phyloP scores from a whole-genome alignment of 2,329 filamentous ascomycete genomes.

The Pseudopithomyces maydicus region DNA sequence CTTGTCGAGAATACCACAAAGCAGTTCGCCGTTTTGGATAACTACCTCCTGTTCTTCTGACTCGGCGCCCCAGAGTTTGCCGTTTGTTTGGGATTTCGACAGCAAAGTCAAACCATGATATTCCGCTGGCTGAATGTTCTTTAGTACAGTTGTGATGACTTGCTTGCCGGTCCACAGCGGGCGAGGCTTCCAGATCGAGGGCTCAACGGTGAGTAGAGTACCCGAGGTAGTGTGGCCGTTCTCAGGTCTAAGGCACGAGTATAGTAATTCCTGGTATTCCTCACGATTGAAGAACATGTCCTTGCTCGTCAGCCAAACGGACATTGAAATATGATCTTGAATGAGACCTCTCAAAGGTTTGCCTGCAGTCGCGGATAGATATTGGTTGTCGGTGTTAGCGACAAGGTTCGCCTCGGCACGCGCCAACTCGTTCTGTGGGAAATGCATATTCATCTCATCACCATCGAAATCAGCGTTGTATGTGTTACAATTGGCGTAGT shows the following conservation, averaged over 20 bases:
- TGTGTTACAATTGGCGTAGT: slow-evolving; percentile 99
- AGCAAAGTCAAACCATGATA: slow-evolving; percentile 79
- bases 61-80: slow-evolving; percentile 76
- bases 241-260: slow-evolving; percentile 86
- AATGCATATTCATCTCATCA: slow-evolving; percentile 99
- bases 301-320: slow-evolving; percentile 85
- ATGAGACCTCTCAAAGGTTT: slow-evolving; percentile 95
- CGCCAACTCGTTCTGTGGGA: slow-evolving; percentile 95
- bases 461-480: slow-evolving; percentile 99
- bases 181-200: slow-evolving; percentile 80
- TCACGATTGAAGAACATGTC: slow-evolving; percentile 89
- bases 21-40: slow-evolving; percentile 84
- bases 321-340: slow-evolving; percentile 97
- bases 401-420: slow-evolving; percentile 90
- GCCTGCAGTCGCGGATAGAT: slow-evolving; percentile 89
- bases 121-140: slow-evolving; percentile 82
- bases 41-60: slow-evolving; percentile 81
- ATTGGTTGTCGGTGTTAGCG: slow-evolving; percentile 96
- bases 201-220: slow-evolving; percentile 78
- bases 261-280: slow-evolving; percentile 93
- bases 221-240: slow-evolving; percentile 85
- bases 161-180: slow-evolving; percentile 96
- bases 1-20: slow-evolving; percentile 93
- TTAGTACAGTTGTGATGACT: slow-evolving; percentile 87
- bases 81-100: slow-evolving; percentile 77